A percentile compares a stretch with the other conserved stretches of the same genome.
Evolutionary conservation across 352 stramenopile species (phyloP).

Genomic region (Phytophthora ohioensis): DNA sequence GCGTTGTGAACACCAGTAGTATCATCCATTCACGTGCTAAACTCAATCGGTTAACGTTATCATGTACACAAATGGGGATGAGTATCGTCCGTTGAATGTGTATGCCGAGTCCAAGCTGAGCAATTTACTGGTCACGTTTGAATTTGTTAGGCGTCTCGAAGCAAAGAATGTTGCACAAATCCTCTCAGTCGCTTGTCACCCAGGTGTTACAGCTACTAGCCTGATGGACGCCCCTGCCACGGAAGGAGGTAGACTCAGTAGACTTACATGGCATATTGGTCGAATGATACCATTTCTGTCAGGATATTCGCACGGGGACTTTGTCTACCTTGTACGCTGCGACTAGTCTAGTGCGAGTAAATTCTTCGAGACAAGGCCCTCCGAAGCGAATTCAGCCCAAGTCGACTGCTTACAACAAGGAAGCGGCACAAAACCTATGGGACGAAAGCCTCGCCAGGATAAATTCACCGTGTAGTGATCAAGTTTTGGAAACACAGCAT

Average conservation of each 20-base stretch:
- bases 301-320: conserved; percentile 35
- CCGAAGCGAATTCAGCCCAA: conserved; percentile 24
- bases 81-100: conserved; percentile 30
- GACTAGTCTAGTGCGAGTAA: conserved; percentile 59
- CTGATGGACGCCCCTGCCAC: conserved; percentile 16
- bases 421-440: conserved; percentile 22
- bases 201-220: conserved; percentile 40
- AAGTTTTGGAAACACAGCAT: too few relatives aligned
- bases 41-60: conserved; percentile 27
- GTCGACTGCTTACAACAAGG: conserved; percentile 11
- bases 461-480: conserved; percentile 14
- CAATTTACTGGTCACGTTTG: conserved; percentile 62
- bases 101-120: conserved; percentile 61
- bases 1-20: conserved; percentile 47
- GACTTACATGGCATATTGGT: conserved; percentile 8
- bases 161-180: conserved; percentile 26
- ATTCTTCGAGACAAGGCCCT: conserved; percentile 34
- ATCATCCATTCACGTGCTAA: conserved; percentile 35
- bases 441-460: conserved; percentile 33
- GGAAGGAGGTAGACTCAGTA: conserved; percentile 22
- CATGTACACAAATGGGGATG: conserved; percentile 15
- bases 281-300: conserved; percentile 1
- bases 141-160: conserved; percentile 48
- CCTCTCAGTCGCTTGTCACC: conserved; percentile 40
- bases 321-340: conserved; percentile 56